Percentiles rank a stretch among this genome's conserved stretches.
Conservation (phyloP, 1,284 basidiomycete species). For the Mycena citricolor region DNA sequence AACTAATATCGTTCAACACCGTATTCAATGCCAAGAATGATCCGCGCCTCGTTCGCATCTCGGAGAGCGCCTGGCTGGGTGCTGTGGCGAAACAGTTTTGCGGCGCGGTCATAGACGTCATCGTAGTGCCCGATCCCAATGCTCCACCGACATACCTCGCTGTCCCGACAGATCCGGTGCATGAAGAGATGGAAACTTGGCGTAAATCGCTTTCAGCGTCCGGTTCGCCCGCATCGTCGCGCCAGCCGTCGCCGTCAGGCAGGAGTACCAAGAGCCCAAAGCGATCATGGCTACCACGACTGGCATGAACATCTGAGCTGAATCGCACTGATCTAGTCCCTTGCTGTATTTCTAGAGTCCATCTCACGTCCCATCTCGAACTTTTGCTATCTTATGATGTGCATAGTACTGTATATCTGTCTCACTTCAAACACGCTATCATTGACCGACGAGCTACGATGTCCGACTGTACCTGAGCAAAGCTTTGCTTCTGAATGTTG, state of each 20-base stretch:
- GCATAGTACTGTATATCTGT: no score
- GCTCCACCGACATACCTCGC: conserved; percentile 38
- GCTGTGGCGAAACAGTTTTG: conserved; percentile 44
- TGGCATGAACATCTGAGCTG: no score
- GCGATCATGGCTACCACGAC: conserved; percentile 21
- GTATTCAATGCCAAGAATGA: conserved; percentile 35
- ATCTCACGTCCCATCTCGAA: no score
- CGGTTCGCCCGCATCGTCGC: conserved; percentile 24
- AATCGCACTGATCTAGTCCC: no score
- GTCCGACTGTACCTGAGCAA: conserved; percentile 64
- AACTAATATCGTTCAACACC: conserved; percentile 48
- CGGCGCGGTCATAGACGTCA: conserved; percentile 56
- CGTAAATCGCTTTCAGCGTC: conserved; percentile 27
- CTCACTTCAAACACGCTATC: no score
- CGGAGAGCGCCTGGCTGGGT: conserved; percentile 53
- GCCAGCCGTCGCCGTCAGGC: conserved; percentile 20
- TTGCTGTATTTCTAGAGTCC: no score
- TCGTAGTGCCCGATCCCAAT: conserved; percentile 32
- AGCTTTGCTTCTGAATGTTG: conserved; percentile 87
- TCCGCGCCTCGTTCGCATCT: conserved; percentile 46
- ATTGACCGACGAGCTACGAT: no score
- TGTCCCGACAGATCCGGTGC: conserved; percentile 26
- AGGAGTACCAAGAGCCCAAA: conserved; percentile 20
- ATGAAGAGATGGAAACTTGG: conserved; percentile 22
- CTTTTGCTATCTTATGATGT: no score